Evolutionary conservation across 306 rosid genomes (phyloP), one percentile per base, ranked within the genome.

Genomic region (Aeschynomene evenia): DNA sequence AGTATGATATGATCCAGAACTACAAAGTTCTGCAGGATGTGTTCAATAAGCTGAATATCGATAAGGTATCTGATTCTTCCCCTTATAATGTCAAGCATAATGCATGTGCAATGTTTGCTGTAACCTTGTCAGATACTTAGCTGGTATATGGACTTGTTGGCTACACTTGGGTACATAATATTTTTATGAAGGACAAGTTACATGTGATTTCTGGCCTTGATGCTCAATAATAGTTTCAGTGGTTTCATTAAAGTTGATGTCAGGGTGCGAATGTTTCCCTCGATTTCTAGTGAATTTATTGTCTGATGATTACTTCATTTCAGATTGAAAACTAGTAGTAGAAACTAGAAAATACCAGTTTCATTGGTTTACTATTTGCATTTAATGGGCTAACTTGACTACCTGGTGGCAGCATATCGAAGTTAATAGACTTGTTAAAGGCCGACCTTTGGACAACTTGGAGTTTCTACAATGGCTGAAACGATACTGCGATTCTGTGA

Each of bases 401-500:
- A 31, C 19, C 63, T 7, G 71, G 29, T 71, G 62, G 52, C 89
- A 94, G 98, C 97, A 83, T 85, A 76, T 94, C 71, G 98, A 94
- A 85, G 96, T 94, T 73, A 84, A 84, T 80, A 86, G 96, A 84
- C 98, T 94, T 74, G 98, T 94, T 56, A 94, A 94, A 77, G 96
- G 98, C 67, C 83, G 98, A 56, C 94, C 98, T 26, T 72, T 94
- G 86, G 98, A 94, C 79, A 94, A 94, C 84, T 81, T 94, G 88
- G 98, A 94, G 77, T 88, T 94, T 80, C 82, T 94, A 59, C 98
- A 94, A 77, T 94, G 98, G 98, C 83, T 94, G 85, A 94, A 94
- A 74, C 98, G 89, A 63, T 91, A 88, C 83, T 94, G 97, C 43
- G 97, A 88, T 83, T 90, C 98, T 18, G 71, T 90, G 71, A 94